These are phyloP conservation scores for Entonaema liquescens DNA, from an alignment of 495 filamentous ascomycete species.

Conservation along the genomic window DNA sequence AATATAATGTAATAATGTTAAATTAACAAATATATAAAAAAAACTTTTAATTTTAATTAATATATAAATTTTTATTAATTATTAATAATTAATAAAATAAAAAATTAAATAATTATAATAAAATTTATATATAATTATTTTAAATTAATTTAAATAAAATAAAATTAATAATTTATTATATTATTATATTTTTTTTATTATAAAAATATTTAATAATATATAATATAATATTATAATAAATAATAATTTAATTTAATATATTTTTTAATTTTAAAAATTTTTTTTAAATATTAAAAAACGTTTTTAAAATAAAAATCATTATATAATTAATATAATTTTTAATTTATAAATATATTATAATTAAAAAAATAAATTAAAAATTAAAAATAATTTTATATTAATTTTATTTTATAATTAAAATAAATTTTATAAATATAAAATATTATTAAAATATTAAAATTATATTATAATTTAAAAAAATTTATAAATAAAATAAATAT, in stretches of 20 bases:
- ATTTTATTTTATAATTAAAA: background rate
- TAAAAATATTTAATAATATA: background rate
- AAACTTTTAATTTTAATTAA: background rate
- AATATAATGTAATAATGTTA: background rate
- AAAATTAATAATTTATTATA: background rate
- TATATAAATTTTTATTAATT: background rate
- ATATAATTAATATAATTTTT: background rate
- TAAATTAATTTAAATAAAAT: background rate
- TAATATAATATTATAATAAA: background rate
- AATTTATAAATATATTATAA: background rate
- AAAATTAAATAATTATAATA: background rate
- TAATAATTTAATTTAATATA: background rate
- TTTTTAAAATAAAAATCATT: background rate
- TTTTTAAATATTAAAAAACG: background rate
- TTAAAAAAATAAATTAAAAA: background rate
- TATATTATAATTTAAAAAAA: no score
- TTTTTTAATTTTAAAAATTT: background rate
- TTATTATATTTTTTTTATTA: background rate
- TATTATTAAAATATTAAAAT: no score
- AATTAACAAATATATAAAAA: background rate
- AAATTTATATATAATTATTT: background rate
- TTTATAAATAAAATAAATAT: no score
- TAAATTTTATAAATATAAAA: background rate
- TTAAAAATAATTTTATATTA: background rate
- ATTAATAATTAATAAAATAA: background rate